Evolutionary conservation across 176 grass and related monocot genomes (phyloP).

Genomic region (Pharus latifolius): DNA sequence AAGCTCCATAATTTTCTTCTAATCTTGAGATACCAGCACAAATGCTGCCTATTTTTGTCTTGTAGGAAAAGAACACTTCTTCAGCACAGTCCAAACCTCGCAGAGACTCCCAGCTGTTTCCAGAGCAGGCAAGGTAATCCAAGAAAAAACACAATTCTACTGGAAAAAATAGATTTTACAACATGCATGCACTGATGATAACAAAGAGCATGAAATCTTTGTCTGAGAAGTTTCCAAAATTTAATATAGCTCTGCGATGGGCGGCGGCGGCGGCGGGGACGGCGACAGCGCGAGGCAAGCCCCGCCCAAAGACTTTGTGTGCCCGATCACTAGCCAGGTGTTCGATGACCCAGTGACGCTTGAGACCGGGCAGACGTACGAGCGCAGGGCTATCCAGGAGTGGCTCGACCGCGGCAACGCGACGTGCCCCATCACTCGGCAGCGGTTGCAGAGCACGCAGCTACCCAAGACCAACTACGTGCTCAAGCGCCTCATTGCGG

Average conservation of each 20-base stretch:
- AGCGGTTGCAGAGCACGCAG: slow-evolving; percentile 29
- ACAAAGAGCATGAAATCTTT: neutral
- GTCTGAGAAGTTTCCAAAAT: neutral
- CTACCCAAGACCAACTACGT: slow-evolving; percentile 69
- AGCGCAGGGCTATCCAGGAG: slow-evolving; percentile 67
- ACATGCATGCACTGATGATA: neutral
- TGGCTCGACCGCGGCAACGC: slow-evolving; percentile 53
- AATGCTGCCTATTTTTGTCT: slow-evolving; percentile 14
- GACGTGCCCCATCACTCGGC: slow-evolving; percentile 70
- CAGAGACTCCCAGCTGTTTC: neutral
- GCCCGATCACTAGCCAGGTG: slow-evolving; percentile 56
- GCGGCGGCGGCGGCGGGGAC: neutral
- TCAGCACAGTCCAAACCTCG: neutral
- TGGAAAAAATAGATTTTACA: too few species aligned
- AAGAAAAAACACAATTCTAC: too few species aligned
- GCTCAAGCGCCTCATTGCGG: slow-evolving; percentile 57
- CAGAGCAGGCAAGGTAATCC: slow-evolving; percentile 24
- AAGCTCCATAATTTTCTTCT: too few species aligned
- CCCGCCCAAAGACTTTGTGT: slow-evolving; percentile 72
- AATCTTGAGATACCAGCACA: neutral
- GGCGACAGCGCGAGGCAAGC: neutral
- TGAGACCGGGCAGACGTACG: slow-evolving; percentile 64
- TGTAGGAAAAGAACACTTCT: slow-evolving; percentile 36
- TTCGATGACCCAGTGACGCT: slow-evolving; percentile 75
- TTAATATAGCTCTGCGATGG: slow-evolving; percentile 1